Conservation (phyloP, 306 rosid genomes). For the Castanea crenata region DNA sequence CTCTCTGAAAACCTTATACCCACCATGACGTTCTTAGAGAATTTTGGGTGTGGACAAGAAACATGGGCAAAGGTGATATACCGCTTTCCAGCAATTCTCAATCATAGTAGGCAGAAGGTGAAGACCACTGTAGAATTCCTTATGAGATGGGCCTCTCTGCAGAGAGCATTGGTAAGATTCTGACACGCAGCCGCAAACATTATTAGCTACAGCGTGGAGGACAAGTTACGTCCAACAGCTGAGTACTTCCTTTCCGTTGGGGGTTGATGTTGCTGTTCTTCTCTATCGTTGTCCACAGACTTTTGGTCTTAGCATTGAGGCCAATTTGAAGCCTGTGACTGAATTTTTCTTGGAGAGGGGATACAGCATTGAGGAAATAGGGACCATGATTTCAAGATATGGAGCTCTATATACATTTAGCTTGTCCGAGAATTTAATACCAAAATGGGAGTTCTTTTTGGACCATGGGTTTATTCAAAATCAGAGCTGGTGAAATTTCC, state of each 20-base stretch:
- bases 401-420: constrained; percentile 75
- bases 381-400: constrained; percentile 79
- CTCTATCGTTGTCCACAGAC: constrained; percentile 61
- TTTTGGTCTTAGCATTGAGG: constrained; percentile 84
- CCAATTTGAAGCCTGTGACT: constrained; percentile 74
- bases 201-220: constrained; percentile 78
- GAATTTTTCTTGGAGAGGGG: constrained; percentile 73
- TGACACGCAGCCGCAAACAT: constrained; percentile 82
- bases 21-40: constrained; percentile 75
- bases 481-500: constrained; percentile 84
- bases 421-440: constrained; percentile 59
- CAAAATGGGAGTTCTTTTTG: constrained; percentile 84
- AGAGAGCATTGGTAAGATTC: constrained; percentile 68
- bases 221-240: constrained; percentile 80
- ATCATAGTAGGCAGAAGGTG: constrained; percentile 79
- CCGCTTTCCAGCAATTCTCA: constrained; percentile 80
- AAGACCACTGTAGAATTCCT: constrained; percentile 56
- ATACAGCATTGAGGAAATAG: constrained; percentile 63
- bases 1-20: constrained; percentile 79
- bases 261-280: constrained; percentile 78
- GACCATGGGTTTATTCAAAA: constrained; percentile 61
- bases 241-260: constrained; percentile 71
- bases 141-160: constrained; percentile 67
- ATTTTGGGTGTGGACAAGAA: constrained; percentile 77
- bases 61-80: constrained; percentile 90